phyloP scores from a whole-genome alignment of 179 eudicot species.

The Silene vulgaris region DNA sequence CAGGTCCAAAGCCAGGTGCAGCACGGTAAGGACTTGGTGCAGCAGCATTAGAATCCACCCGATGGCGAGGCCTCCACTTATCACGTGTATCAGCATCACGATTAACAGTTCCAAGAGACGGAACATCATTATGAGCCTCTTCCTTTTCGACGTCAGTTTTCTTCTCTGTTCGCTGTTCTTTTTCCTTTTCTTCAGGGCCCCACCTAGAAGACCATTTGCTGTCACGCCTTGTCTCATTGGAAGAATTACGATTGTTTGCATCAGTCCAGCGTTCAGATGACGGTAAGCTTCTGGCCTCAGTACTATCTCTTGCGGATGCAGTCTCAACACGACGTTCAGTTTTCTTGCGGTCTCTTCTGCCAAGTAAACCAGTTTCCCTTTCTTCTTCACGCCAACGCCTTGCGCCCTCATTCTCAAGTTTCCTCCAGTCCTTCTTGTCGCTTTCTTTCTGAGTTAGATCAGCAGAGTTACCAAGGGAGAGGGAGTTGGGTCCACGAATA shows the following conservation, averaged over 20 bases:
- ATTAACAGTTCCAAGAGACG: conserved; percentile 37
- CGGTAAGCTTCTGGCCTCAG: conserved; percentile 50
- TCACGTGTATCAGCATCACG: conserved; percentile 74
- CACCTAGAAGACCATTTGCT: conserved; percentile 96
- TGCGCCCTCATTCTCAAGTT: conserved; percentile 59
- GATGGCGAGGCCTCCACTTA: conserved; percentile 98
- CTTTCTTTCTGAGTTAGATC: conserved; percentile 69
- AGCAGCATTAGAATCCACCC: conserved; percentile 60
- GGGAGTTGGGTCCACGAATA: conserved; percentile 62
- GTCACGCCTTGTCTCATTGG: conserved; percentile 70
- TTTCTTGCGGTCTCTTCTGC: conserved; percentile 75
- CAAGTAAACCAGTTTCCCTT: conserved; percentile 93
- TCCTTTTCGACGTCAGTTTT: conserved; percentile 68
- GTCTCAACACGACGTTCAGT: conserved; percentile 68
- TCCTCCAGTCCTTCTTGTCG: conserved; percentile 87
- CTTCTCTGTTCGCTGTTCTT: conserved; percentile 67
- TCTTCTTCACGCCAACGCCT: conserved; percentile 99
- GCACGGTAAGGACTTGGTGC: conserved; percentile 65
- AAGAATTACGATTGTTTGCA: conserved; percentile 49
- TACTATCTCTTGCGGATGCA: conserved; percentile 52
- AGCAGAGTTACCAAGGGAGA: conserved; percentile 66
- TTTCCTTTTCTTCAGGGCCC: conserved; percentile 97
- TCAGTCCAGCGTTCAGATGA: conserved; percentile 83
- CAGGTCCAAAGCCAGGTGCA: conserved; percentile 92
- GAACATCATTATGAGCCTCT: conserved; percentile 55